Conservation (phyloP, 2,329 filamentous ascomycete species). For the Penicillium sp. region DNA sequence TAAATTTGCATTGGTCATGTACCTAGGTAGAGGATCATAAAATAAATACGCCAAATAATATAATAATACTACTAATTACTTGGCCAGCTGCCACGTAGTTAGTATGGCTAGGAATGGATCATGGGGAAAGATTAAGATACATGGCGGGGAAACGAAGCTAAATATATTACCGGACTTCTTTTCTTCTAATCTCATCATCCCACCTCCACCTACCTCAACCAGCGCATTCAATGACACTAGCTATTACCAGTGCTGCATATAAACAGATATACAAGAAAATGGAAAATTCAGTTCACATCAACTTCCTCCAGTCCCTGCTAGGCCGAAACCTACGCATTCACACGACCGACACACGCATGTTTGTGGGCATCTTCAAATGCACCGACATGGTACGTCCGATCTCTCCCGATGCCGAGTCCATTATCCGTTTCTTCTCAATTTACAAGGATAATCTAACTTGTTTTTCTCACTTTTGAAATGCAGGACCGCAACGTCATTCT, state of each 20-base stretch:
- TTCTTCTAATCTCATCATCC: not conserved
- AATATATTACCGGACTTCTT: not conserved
- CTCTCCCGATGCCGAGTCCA: not conserved
- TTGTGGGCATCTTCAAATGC: slow-evolving; percentile 88
- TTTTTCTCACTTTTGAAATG: not conserved
- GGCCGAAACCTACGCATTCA: slow-evolving; percentile 76
- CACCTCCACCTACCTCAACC: not conserved
- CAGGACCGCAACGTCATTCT: slow-evolving; percentile 89
- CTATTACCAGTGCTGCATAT: not conserved
- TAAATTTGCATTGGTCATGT: not conserved
- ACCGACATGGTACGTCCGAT: slow-evolving; percentile 72
- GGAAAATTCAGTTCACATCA: slow-evolving; percentile 33
- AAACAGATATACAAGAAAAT: slow-evolving; percentile 21
- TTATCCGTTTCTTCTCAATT: not conserved
- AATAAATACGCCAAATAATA: not conserved
- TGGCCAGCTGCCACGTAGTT: not conserved
- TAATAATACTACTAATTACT: not conserved
- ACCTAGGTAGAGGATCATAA: no score
- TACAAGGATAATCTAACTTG: not conserved
- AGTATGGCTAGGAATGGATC: not conserved
- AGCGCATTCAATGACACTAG: not conserved
- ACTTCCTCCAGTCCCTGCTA: slow-evolving; percentile 57
- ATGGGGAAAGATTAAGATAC: not conserved
- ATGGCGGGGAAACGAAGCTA: not conserved
- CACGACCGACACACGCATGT: slow-evolving; percentile 79